phyloP scores from a whole-genome alignment of 495 filamentous ascomycete genomes.

The Aspergillus ellipticus region DNA sequence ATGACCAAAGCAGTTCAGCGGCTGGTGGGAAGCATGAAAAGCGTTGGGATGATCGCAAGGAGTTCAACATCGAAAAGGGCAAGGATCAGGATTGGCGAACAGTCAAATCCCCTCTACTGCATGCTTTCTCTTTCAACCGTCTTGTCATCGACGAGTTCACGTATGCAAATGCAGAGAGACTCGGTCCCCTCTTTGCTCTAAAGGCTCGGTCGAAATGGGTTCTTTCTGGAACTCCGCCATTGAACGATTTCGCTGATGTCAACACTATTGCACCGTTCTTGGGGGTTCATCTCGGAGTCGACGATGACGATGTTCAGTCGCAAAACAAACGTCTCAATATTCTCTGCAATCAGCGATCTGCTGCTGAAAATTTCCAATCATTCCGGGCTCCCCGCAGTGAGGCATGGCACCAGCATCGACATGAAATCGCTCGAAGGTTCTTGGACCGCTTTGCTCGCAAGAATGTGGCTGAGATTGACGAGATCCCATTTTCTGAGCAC shows the following conservation, averaged over 20 bases:
- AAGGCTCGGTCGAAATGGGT: constrained; percentile 58
- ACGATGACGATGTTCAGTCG: constrained; percentile 39
- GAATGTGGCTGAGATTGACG: constrained; percentile 45
- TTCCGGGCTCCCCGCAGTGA: constrained; percentile 40
- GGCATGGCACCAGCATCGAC: constrained; percentile 50
- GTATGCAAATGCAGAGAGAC: constrained; percentile 42
- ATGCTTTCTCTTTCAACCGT: constrained; percentile 59
- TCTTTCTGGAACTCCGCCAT: constrained; percentile 62
- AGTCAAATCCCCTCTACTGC: constrained; percentile 40
- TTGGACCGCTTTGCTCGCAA: constrained; percentile 51
- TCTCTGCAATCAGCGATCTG: constrained; percentile 23
- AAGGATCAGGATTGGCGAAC: constrained; percentile 12
- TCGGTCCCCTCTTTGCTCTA: constrained; percentile 29
- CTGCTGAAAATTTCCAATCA: constrained; percentile 46
- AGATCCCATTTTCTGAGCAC: constrained; percentile 37
- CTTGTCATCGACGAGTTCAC: constrained; percentile 69
- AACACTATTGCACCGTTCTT: constrained; percentile 55
- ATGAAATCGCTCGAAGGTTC: constrained; percentile 49
- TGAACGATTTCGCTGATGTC: constrained; percentile 55
- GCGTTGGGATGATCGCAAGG: constrained; percentile 21
- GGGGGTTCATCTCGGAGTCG: constrained; percentile 51
- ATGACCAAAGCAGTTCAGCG: neutral
- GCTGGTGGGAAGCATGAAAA: constrained; percentile 4
- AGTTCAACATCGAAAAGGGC: constrained; percentile 23
- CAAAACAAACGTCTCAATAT: constrained; percentile 31